Evolutionary conservation across 2,329 filamentous ascomycete species (phyloP).

Genomic region (Paecilomyces sp.): DNA sequence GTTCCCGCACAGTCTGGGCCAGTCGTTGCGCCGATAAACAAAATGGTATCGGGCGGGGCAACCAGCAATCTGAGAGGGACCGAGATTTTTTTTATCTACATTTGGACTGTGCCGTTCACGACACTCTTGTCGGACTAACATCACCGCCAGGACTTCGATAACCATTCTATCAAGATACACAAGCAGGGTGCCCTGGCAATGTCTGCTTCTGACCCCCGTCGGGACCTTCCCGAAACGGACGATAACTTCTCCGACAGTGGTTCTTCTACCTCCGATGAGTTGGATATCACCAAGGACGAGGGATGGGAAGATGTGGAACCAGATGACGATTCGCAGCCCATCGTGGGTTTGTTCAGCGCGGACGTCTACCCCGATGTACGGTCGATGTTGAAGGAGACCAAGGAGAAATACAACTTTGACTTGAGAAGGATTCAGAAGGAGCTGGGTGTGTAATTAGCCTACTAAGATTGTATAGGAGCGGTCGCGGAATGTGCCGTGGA

Average conservation of each 20-base stretch:
- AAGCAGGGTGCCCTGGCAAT: not conserved
- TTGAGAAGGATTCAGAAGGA: conserved; percentile 53
- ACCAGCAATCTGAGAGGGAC: not conserved
- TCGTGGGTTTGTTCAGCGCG: conserved; percentile 63
- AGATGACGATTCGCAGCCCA: conserved; percentile 55
- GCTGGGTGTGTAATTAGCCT: conserved; percentile 32
- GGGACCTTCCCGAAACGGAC: not conserved
- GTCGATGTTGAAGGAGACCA: conserved; percentile 63
- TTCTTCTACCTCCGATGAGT: conserved; percentile 28
- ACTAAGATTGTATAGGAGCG: conserved; percentile 6
- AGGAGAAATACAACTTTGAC: conserved; percentile 59
- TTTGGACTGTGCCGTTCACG: not conserved
- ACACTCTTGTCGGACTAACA: not conserved
- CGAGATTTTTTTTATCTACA: not conserved
- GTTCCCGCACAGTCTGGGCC: conserved; percentile 2
- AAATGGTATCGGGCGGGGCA: conserved; percentile 1
- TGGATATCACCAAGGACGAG: conserved; percentile 44
- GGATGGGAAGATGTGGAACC: conserved; percentile 55
- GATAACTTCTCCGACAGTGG: conserved; percentile 12
- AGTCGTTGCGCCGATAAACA: not conserved
- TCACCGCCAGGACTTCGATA: not conserved
- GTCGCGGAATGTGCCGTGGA: conserved; percentile 5
- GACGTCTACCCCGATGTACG: conserved; percentile 56
- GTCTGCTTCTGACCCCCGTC: conserved; percentile 4
- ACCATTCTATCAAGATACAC: not conserved